These are phyloP conservation scores for Miscanthus lutarioriparius DNA, from an alignment of 176 grass and related monocot genomes.

Conservation along the genomic window DNA sequence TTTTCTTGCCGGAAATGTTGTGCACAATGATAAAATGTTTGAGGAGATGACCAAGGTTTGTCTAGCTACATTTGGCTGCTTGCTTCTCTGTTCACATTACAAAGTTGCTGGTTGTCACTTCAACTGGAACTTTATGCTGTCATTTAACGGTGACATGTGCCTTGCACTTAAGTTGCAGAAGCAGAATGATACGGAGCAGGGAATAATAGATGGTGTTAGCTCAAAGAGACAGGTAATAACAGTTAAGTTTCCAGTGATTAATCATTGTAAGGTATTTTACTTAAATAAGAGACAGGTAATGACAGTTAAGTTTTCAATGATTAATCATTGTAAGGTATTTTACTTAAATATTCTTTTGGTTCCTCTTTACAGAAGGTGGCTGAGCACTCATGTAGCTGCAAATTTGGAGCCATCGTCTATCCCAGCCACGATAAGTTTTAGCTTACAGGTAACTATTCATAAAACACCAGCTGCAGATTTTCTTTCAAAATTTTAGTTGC, in stretches of 20 bases:
- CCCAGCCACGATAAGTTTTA: conserved; percentile 16
- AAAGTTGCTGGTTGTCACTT: background rate
- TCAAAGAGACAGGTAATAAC: conserved; percentile 64
- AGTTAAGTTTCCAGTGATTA: conserved; percentile 16
- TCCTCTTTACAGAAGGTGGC: conserved; percentile 58
- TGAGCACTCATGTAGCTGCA: conserved; percentile 39
- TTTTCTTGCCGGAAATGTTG: conserved; percentile 24
- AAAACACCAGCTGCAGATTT: background rate
- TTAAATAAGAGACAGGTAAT: conserved; percentile 80
- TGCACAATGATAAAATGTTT: conserved; percentile 48
- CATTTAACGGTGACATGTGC: background rate
- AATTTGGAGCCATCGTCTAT: conserved; percentile 24
- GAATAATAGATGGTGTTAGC: conserved; percentile 37
- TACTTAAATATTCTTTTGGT: background rate
- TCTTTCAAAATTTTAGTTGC: background rate
- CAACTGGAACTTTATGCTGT: background rate
- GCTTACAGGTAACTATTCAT: conserved; percentile 38
- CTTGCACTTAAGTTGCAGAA: conserved; percentile 57
- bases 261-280: no score
- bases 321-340: background rate
- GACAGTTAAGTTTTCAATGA: background rate
- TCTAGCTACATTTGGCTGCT: background rate
- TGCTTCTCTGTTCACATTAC: background rate
- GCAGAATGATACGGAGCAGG: conserved; percentile 30
- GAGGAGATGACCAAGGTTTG: conserved; percentile 46